Evolutionary conservation across 441 rosid genomes (phyloP).

Genomic region (Dalechampia spathulata): DNA sequence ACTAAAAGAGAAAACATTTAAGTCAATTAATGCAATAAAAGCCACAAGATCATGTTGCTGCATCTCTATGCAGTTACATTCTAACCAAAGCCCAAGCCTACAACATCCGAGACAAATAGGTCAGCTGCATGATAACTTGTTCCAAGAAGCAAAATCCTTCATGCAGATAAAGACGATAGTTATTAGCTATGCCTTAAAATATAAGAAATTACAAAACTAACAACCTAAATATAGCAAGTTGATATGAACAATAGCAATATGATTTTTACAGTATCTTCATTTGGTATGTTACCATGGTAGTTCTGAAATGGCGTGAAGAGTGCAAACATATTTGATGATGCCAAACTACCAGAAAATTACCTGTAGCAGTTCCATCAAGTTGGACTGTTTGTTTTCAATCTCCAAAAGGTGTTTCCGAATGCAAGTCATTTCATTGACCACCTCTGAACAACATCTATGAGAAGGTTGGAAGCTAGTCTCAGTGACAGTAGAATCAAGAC

Average conservation of each 20-base stretch:
- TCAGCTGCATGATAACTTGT: not conserved
- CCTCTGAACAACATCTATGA: conserved; percentile 53
- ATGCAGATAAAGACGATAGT: not conserved
- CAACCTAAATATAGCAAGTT: too few relatives aligned
- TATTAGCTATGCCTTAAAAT: not conserved
- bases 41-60: not conserved
- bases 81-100: not conserved
- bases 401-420: conserved; percentile 71
- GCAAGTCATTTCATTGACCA: conserved; percentile 55
- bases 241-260: too few relatives aligned
- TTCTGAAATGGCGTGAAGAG: not conserved
- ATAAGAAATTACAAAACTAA: too few relatives aligned
- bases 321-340: not conserved
- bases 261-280: not conserved
- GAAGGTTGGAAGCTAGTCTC: conserved; percentile 45
- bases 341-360: conserved; percentile 24
- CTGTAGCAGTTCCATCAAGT: conserved; percentile 70
- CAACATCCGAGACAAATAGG: not conserved
- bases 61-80: conserved; percentile 1
- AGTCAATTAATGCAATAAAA: not conserved
- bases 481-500: conserved; percentile 66
- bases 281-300: not conserved
- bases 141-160: not conserved
- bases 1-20: not conserved
- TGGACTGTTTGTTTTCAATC: conserved; percentile 68